These are phyloP conservation scores for Mrakia frigida DNA, from an alignment of 768 basidiomycete species.

Conservation along the genomic window DNA sequence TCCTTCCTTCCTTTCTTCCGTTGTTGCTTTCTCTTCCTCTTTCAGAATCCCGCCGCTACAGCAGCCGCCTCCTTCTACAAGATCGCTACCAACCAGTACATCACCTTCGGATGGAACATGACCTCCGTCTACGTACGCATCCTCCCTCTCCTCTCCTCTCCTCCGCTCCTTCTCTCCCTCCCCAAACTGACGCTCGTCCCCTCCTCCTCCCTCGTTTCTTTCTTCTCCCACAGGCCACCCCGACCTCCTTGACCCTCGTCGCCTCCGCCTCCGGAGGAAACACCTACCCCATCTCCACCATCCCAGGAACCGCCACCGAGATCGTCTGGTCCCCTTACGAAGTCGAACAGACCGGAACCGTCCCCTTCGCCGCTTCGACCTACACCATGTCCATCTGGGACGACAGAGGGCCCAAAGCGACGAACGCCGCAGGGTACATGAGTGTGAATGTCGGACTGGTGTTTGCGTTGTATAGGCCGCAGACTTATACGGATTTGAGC, in stretches of 20 bases:
- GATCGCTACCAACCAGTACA: conserved; percentile 63
- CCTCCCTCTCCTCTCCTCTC: neutral
- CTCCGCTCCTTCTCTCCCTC: neutral
- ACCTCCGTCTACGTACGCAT: conserved; percentile 58
- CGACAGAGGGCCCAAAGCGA: conserved; percentile 64
- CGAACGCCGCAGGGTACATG: conserved; percentile 60
- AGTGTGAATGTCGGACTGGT: conserved; percentile 62
- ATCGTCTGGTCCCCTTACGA: conserved; percentile 71
- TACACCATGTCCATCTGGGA: conserved; percentile 79
- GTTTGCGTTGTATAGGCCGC: conserved; percentile 81
- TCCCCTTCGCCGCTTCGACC: conserved; percentile 65
- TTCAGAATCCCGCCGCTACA: conserved; percentile 64
- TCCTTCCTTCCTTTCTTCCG: neutral
- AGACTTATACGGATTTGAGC: conserved; percentile 60
- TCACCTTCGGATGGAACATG: conserved; percentile 91
- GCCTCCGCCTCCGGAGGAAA: conserved; percentile 77
- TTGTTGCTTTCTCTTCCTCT: neutral
- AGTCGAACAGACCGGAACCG: conserved; percentile 63
- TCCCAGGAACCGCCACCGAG: conserved; percentile 63
- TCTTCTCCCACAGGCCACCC: conserved; percentile 47
- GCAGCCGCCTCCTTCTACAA: conserved; percentile 77
- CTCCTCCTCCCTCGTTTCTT: neutral
- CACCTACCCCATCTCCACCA: conserved; percentile 70
- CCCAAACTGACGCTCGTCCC: neutral
- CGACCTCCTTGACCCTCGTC: conserved; percentile 69